A percentile compares a stretch with the other conserved stretches of the same genome.
These are phyloP conservation scores for Astrocystis sublimbata DNA, from an alignment of 495 filamentous ascomycete species.

Conservation along the genomic window DNA sequence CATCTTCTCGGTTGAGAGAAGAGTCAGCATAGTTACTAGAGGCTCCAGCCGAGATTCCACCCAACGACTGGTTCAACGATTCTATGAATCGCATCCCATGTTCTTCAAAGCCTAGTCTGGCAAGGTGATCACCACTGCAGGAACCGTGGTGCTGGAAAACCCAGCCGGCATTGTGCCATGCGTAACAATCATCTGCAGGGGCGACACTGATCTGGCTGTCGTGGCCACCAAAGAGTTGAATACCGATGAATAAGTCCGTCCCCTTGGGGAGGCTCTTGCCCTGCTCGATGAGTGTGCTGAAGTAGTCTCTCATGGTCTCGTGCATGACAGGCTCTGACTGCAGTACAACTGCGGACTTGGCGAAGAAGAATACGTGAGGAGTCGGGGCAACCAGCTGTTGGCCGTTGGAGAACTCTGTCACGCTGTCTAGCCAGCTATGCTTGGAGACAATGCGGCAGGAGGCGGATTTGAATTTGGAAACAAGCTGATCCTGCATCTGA, in stretches of 20 bases:
- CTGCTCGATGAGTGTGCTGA: conserved; percentile 32
- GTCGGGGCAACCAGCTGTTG: too few relatives aligned
- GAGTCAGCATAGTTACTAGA: conserved; percentile 69
- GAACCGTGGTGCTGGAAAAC: conserved; percentile 51
- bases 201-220: conserved; percentile 43
- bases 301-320: conserved; percentile 37
- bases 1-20: conserved; percentile 41
- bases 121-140: conserved; percentile 21
- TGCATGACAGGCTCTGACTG: conserved; percentile 23
- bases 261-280: not conserved
- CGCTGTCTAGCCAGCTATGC: too few relatives aligned
- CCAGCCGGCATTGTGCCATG: conserved; percentile 49
- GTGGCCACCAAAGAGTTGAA: conserved; percentile 51
- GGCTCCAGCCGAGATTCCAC: conserved; percentile 40
- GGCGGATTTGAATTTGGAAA: too few relatives aligned
- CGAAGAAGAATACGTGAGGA: conserved; percentile 52
- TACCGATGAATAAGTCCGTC: conserved; percentile 41
- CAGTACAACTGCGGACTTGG: conserved; percentile 44
- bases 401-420: too few relatives aligned
- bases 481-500: too few relatives aligned
- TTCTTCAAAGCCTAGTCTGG: conserved; percentile 36
- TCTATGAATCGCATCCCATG: conserved; percentile 43
- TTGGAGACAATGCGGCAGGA: too few relatives aligned
- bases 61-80: conserved; percentile 40
- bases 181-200: conserved; percentile 41